Evolutionary conservation across 495 filamentous ascomycete genomes (phyloP), one percentile per base, ranked within the genome.

Genomic region (Hypoxylon subgilvum): DNA sequence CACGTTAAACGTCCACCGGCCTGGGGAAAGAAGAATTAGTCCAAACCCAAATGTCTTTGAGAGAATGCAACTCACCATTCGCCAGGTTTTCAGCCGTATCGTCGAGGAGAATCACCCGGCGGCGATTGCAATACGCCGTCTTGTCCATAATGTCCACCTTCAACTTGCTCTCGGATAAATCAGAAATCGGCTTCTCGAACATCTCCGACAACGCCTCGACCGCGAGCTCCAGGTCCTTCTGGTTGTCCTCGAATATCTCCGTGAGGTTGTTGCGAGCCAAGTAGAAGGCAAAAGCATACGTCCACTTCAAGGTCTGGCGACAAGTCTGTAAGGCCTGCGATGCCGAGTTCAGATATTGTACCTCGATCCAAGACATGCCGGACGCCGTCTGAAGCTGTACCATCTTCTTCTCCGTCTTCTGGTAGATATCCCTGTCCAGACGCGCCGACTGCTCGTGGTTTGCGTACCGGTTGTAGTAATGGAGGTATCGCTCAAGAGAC

Each of bases 351-450:
- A 98, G 80, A 70, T 97, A 98, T 67, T 98, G 94, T 12, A 98
- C 94, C 69, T 98, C 94, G 50, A 98, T 98, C 94, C 94, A 98
- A 0, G 91, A 96, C 84, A 98, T 91, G 52, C 91, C 91, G 0
- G 93, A 96, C 25, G 89, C 84, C 38, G 87, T 89, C 74, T 97
- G 95, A 9, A 98, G 82, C 65, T 91, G 88, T 21, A 90, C 90
- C 94, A 98, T 97, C 79, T 97, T 98, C 81, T 92, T 96, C 75
- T 98, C 92, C 8, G 94, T 96, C 82, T 97, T 98, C 48, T 88
- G 72, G 63, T 88, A 96, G 30, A 98, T 86, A 69, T 98, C 94
- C 74, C 96, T 96, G 69, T 98, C 94, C 7, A 98, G 85, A 52
- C 93, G 93, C 8, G 94, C 94, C 9, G 91, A 96, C 72, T 97